A percentile compares a stretch with the other conserved stretches of the same genome.
Evolutionary conservation across 331 rosid species (phyloP).

Genomic region (Arachis monticola): DNA sequence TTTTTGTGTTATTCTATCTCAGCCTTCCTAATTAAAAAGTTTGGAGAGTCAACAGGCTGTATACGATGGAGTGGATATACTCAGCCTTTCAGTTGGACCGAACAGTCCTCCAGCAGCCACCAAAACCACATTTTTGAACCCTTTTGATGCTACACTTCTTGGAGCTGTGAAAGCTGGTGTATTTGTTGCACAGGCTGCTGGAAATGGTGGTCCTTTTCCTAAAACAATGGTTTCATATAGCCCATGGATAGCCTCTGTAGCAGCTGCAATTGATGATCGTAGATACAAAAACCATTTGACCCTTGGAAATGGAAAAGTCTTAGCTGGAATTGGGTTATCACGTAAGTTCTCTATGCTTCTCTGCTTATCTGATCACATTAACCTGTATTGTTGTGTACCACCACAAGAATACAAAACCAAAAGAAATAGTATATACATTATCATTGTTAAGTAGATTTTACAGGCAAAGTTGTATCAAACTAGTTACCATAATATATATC

Average conservation of each 20-base stretch:
- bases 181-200: slow-evolving; percentile 99
- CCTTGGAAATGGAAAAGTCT: slow-evolving; percentile 89
- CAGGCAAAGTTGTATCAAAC: slow-evolving; percentile 13
- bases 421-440: neutral
- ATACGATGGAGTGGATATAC: slow-evolving; percentile 96
- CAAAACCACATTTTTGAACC: slow-evolving; percentile 87
- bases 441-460: neutral
- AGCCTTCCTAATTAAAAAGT: slow-evolving; percentile 31
- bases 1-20: slow-evolving; percentile 3
- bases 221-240: slow-evolving; percentile 97
- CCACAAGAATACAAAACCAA: neutral
- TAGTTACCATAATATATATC: slow-evolving; percentile 16
- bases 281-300: slow-evolving; percentile 92
- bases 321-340: slow-evolving; percentile 93
- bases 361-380: neutral
- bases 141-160: slow-evolving; percentile 99
- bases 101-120: slow-evolving; percentile 95
- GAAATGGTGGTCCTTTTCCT: slow-evolving; percentile 98
- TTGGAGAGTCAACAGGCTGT: slow-evolving; percentile 79
- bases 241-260: slow-evolving; percentile 97
- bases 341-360: slow-evolving; percentile 66
- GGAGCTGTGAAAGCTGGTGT: slow-evolving; percentile 99
- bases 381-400: neutral
- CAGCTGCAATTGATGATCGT: slow-evolving; percentile 99
- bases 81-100: slow-evolving; percentile 99